A percentile compares a stretch with the other conserved stretches of the same genome.
These are phyloP conservation scores for Coemansia sp. DNA, from an alignment of 192 early-diverging fungal genomes.

Conservation along the genomic window DNA sequence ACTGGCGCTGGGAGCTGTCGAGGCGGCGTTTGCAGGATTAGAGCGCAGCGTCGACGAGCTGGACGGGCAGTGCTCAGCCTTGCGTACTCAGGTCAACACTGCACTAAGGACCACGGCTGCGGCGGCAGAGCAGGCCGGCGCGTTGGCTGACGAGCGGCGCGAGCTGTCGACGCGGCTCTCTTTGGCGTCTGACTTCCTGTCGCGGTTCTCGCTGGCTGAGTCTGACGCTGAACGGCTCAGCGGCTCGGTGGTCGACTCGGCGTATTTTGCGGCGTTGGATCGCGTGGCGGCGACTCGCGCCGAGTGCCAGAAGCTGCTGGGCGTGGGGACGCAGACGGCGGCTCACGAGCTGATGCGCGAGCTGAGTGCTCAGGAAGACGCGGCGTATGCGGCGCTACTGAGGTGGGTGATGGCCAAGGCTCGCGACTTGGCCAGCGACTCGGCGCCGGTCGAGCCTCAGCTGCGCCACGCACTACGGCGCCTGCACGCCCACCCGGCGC, in stretches of 20 bases:
- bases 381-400: conserved; percentile 23
- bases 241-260: not conserved
- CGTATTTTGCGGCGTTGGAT: conserved; percentile 31
- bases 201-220: conserved; percentile 18
- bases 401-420: conserved; percentile 37
- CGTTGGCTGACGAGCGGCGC: conserved; percentile 36
- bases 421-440: conserved; percentile 22
- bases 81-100: conserved; percentile 25
- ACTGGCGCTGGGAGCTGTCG: conserved; percentile 24
- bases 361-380: conserved; percentile 30
- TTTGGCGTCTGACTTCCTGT: conserved; percentile 20
- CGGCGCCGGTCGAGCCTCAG: conserved; percentile 15
- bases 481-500: conserved; percentile 21
- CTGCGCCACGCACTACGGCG: conserved; percentile 32
- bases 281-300: conserved; percentile 7
- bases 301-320: conserved; percentile 37
- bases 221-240: conserved; percentile 5
- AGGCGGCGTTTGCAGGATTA: conserved; percentile 34
- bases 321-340: conserved; percentile 18
- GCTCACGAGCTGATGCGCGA: conserved; percentile 24
- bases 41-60: conserved; percentile 27
- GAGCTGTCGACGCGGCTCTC: conserved; percentile 15
- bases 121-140: conserved; percentile 22
- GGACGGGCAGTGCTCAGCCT: conserved; percentile 21
- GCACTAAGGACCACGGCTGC: conserved; percentile 27